phyloP scores from a whole-genome alignment of 2,329 filamentous ascomycete species.

The Pseudogymnoascus sp. region DNA sequence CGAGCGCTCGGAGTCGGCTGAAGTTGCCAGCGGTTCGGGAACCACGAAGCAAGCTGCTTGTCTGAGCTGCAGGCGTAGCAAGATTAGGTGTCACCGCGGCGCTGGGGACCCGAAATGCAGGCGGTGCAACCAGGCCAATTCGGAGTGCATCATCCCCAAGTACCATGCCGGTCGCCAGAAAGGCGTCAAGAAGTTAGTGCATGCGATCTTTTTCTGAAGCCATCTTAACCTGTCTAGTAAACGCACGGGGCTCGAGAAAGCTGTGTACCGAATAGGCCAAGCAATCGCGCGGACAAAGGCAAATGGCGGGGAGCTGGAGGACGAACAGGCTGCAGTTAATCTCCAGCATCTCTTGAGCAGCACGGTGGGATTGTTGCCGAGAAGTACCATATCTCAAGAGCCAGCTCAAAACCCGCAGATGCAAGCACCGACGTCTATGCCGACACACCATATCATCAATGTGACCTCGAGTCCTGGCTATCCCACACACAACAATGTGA shows the following conservation, averaged over 20 bases:
- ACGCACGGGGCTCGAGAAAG: slow-evolving; percentile 64
- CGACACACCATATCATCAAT: not conserved
- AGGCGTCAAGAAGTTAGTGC: slow-evolving; percentile 62
- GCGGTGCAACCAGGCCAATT: slow-evolving; percentile 48
- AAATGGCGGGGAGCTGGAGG: slow-evolving; percentile 31
- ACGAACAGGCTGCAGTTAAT: slow-evolving; percentile 34
- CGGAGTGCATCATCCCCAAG: slow-evolving; percentile 60
- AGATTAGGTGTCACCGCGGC: slow-evolving; percentile 57
- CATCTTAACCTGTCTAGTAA: slow-evolving; percentile 42
- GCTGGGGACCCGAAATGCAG: slow-evolving; percentile 46
- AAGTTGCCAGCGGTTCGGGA: not conserved
- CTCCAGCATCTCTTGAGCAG: slow-evolving; percentile 43
- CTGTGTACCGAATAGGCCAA: slow-evolving; percentile 65
- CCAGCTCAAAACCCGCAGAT: slow-evolving; percentile 16
- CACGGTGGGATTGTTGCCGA: slow-evolving; percentile 34
- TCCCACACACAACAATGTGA: not conserved
- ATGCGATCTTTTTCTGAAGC: not conserved
- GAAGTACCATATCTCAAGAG: slow-evolving; percentile 17
- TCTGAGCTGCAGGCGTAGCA: slow-evolving; percentile 56
- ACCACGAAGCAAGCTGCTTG: slow-evolving; percentile 42
- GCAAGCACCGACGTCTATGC: not conserved
- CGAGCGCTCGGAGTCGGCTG: not conserved
- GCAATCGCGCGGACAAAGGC: slow-evolving; percentile 48
- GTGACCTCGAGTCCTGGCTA: not conserved
- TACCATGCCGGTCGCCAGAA: slow-evolving; percentile 67